A percentile compares a stretch with the other conserved stretches of the same genome.
phyloP scores from a whole-genome alignment of 2,329 filamentous ascomycete genomes.

The Aspergillus jensenii region DNA sequence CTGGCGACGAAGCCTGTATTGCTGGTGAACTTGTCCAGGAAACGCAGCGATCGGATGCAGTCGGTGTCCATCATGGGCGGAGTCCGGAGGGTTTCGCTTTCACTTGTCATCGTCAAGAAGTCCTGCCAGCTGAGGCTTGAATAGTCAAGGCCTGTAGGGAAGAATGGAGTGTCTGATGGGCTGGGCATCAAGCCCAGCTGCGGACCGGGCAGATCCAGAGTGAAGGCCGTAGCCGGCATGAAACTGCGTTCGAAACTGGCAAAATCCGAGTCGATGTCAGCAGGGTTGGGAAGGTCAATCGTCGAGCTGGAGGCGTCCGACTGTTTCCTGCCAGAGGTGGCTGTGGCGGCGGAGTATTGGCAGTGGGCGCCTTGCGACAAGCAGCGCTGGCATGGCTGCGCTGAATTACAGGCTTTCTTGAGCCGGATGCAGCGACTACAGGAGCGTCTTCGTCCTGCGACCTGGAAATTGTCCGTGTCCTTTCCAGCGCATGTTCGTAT shows the following conservation, averaged over 20 bases:
- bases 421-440: conserved; percentile 38
- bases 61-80: not conserved
- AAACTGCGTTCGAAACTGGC: not conserved
- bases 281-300: not conserved
- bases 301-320: not conserved
- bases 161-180: not conserved
- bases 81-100: not conserved
- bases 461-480: not conserved
- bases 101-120: not conserved
- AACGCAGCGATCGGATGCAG: conserved; percentile 23
- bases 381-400: conserved; percentile 32
- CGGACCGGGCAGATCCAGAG: not conserved
- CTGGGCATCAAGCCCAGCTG: not conserved
- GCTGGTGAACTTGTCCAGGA: conserved; percentile 39
- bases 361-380: conserved; percentile 21
- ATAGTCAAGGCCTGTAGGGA: not conserved
- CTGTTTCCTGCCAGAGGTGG: not conserved
- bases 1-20: conserved; percentile 36
- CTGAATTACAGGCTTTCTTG: conserved; percentile 36
- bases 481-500: conserved; percentile 31
- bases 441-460: conserved; percentile 27
- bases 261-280: not conserved
- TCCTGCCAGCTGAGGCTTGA: conserved; percentile 2
- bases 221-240: not conserved
- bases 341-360: conserved; percentile 17